Evolutionary conservation across 257 asterid genomes (phyloP).

Genomic region (Gentiana macrophylla): DNA sequence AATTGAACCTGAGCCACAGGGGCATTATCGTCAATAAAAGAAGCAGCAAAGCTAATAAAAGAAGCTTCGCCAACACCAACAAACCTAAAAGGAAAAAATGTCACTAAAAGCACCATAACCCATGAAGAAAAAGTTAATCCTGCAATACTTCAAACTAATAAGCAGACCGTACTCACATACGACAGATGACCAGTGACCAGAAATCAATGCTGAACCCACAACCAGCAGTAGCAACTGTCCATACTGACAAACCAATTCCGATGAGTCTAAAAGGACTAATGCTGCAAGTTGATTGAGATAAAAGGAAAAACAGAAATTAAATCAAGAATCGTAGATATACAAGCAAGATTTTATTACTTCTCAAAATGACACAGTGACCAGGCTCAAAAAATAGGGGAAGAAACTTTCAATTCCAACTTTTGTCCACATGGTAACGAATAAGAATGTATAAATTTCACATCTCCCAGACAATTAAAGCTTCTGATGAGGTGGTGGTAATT

Average conservation of each 20-base stretch:
- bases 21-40: slow-evolving; percentile 97
- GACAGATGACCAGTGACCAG: slow-evolving; percentile 68
- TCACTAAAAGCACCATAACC: neutral
- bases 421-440: no score
- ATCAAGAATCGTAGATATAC: neutral
- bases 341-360: no score
- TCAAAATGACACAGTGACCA: no score
- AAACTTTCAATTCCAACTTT: no score
- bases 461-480: no score
- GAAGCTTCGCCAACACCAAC: slow-evolving; percentile 99
- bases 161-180: slow-evolving; percentile 54
- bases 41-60: slow-evolving; percentile 94
- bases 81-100: slow-evolving; percentile 41
- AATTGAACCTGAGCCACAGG: slow-evolving; percentile 64
- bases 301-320: slow-evolving; percentile 5
- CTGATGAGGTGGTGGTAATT: no score
- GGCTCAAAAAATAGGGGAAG: no score
- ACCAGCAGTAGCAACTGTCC: slow-evolving; percentile 82
- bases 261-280: slow-evolving; percentile 93
- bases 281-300: slow-evolving; percentile 36
- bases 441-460: no score
- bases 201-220: slow-evolving; percentile 78
- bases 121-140: neutral
- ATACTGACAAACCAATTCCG: slow-evolving; percentile 86
- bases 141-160: neutral